Conservation (phyloP, 1,284 basidiomycete genomes). For the Volvariella volvacea region DNA sequence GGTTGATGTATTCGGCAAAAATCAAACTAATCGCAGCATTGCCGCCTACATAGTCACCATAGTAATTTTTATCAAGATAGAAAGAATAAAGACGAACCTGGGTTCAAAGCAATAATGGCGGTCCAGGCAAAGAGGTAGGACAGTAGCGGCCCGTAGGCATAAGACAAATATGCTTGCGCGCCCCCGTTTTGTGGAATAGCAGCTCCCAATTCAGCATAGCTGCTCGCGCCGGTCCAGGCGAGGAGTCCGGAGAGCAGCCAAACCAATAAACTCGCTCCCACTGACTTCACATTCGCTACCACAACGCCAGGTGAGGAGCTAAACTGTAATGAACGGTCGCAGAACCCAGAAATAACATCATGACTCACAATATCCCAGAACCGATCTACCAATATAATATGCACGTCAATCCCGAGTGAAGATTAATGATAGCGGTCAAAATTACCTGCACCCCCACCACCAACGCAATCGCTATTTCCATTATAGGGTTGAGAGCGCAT, state of each 20-base stretch:
- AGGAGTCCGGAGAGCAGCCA: conserved; percentile 79
- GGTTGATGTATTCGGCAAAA: conserved; percentile 84
- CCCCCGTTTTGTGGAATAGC: conserved; percentile 86
- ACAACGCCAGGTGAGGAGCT: conserved; percentile 91
- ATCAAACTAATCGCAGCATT: conserved; percentile 70
- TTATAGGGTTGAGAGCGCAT: neutral
- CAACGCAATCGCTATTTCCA: conserved; percentile 65
- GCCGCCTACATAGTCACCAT: conserved; percentile 31
- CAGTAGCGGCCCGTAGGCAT: conserved; percentile 81
- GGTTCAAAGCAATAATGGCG: conserved; percentile 82
- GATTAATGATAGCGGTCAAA: conserved; percentile 4
- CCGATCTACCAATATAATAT: conserved; percentile 54
- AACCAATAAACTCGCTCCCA: conserved; percentile 77
- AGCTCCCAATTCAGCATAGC: conserved; percentile 82
- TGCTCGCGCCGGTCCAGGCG: conserved; percentile 91
- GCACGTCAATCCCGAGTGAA: neutral
- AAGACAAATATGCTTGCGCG: conserved; percentile 83
- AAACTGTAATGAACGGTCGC: conserved; percentile 4
- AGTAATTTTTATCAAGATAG: neutral
- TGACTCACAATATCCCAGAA: conserved; percentile 81
- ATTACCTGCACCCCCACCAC: conserved; percentile 73
- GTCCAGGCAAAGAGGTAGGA: conserved; percentile 90
- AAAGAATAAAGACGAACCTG: conserved; percentile 42
- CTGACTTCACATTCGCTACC: conserved; percentile 78
- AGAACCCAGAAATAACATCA: conserved; percentile 2